Base-by-base conservation (phyloP, 108 stramenopile genomes). In the Conticribra guillardii region DNA sequence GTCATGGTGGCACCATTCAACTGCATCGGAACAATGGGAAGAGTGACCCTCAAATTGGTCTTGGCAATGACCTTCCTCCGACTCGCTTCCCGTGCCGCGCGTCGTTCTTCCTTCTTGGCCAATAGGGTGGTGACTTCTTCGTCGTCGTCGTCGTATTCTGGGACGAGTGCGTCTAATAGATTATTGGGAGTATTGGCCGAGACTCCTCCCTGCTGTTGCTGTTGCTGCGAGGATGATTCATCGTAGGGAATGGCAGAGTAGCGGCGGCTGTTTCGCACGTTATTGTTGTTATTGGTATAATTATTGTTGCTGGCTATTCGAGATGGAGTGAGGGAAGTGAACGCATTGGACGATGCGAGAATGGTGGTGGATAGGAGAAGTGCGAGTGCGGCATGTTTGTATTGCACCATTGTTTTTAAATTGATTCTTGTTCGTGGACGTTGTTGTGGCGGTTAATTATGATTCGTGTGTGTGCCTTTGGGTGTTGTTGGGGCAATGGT, bases 51-150 rank as follows among this genome's bases (percentile, higher is more conserved):
- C 60, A 74, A 88, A 23, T 73, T 67, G 22, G 74, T 60, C 30
- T 54, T 79, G 3, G 78, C 47, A 4, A 52, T 18, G 14, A 76
- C 48, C 37, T 48, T 70, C 18, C 83, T 60, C 14, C 60, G 26
- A 9, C 50, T 33, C 15, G 47, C 47, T 17, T 45, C 18, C 48
- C 79, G 51, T 0, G 79, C 66, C 14, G 53, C 57, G 29, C 71
- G 70, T 18, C 79, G 66, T 61, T 80, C 67, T 50, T 80, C 79
- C 54, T 69, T 84, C 54, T 60, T 84, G 47, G 41, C 85, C 73
- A 74, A 67, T 31, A 81, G 31, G 0, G 82, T 76, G 47, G 78
- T 77, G n/a, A 73, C 76, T 30, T 59, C 56, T 50, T 77, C 87
- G 22, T 82, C 76, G 46, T 66, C 50, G 50, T 83, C 86, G 21